Percentiles rank a stretch among this genome's conserved stretches.
phyloP scores from a whole-genome alignment of 345 rosid genomes.

The Eucalyptus sideroxylon region DNA sequence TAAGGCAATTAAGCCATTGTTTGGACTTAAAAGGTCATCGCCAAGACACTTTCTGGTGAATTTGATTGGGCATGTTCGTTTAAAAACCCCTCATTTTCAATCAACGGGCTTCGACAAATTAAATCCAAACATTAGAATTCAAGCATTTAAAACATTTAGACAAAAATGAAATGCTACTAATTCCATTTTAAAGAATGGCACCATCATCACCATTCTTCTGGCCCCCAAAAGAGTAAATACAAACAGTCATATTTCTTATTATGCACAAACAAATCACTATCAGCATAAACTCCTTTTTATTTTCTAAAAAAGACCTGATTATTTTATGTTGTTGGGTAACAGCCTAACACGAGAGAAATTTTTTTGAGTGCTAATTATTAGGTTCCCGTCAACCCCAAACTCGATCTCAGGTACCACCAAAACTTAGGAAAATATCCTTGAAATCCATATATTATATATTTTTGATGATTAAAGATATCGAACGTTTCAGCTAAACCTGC shows the following conservation, averaged over 20 bases:
- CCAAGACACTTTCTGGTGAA: background rate
- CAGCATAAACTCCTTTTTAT: background rate
- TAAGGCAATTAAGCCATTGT: background rate
- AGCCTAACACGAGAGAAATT: background rate
- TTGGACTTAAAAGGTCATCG: background rate
- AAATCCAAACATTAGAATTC: background rate
- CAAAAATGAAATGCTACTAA: background rate
- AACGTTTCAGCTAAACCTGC: background rate
- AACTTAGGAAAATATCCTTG: background rate
- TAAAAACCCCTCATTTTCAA: background rate
- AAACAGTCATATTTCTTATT: background rate
- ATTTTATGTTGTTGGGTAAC: too few species aligned
- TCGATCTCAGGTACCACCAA: background rate
- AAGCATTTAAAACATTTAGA: background rate
- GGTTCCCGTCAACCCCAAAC: background rate
- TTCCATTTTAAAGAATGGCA: background rate
- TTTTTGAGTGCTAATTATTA: background rate
- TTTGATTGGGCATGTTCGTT: background rate
- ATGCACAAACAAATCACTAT: background rate
- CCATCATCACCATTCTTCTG: background rate
- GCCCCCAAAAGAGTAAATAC: background rate
- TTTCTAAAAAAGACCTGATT: background rate
- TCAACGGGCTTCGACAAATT: background rate
- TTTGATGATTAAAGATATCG: background rate
- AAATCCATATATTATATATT: background rate